Evolutionary conservation across 371 early-diverging fungal species (phyloP), one percentile per base, ranked within the genome.

Genomic region (Dinochytrium kinnereticum): DNA sequence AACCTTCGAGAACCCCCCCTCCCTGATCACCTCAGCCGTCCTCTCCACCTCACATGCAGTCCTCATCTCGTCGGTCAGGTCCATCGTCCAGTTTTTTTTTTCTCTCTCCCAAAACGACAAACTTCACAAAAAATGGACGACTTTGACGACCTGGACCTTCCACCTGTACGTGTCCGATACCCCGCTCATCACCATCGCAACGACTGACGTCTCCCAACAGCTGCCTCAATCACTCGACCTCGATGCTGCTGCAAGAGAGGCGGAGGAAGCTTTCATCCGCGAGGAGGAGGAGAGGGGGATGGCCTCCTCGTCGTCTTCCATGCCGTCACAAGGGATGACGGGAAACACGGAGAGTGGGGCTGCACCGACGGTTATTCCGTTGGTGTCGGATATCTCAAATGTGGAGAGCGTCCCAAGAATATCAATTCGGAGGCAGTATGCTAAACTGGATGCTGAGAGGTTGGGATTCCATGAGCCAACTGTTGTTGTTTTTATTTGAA

Each of bases 1-100:
- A 44, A 72, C 72, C 30, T 65, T 64, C 21, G 19, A 5, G 31
- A 61, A 64, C 15, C 17, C 3, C 28, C 72, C 72, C 26, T 38
- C 28, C 30, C 26, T 19, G 34, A 72, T 53, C 30, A 55, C 38
- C 3, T 15, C 65, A 15, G 55, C 33, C 7, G 73, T 73, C 38
- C 67, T 50, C 7, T 73, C 67, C 39, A 73, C 67, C 57, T 73
- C 73, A 33, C 55, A 73, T 24, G 19, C 44, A 7, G 13, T 7
- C 44, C 44, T 44, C 44, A 44, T 7, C 13, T 44, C 44, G 44
- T 44, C 44, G 7, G 44, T 13, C 13, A 44, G 44, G 7, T 44
- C 44, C 44, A 44, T 7, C 13, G 7, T 44, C 13, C 44, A 44
- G 44, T 44, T 44, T 44, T 44, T 44, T 19, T 44, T 44, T 19